Evolutionary conservation across 2,329 filamentous ascomycete species (phyloP), one percentile per base, ranked within the genome.

Genomic region (Diplodia seriata): DNA sequence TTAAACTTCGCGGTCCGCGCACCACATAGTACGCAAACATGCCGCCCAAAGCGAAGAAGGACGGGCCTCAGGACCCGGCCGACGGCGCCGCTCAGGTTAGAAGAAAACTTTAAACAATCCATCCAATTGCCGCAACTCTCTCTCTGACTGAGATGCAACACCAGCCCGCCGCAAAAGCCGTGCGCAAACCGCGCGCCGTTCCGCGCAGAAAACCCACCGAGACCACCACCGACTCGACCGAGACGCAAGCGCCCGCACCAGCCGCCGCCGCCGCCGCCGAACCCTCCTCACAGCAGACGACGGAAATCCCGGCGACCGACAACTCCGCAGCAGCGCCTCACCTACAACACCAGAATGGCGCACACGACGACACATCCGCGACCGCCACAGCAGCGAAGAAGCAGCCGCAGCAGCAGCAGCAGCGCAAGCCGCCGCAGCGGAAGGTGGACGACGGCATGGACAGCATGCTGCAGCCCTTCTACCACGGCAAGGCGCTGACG

Each of bases 391-490:
- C 14, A 15, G 9, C 29, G 31, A 3, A n/a, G 33, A 51, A 38
- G 63, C 33, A 55, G 29, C 43, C 38, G 18, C 56, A 40, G 65
- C 72, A 72, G 54, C 40, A 53, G n/a, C 72, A 73, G 33, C 43
- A 49, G 18, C 56, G 38, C 38, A 56, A 40, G 65, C 72, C 73
- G 54, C 40, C 57, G n/a, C 72, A 73, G 33, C 75, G 74, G 66
- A 40, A 57, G 31, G 73, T 71, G 50, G 80, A 82, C 67, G 81
- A 83, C 70, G 82, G 82, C 23, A 89, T 89, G 74, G 86, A 90
- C 73, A 86, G 87, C 47, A 81, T 91, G 31, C 83, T 91, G 31
- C 84, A 90, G 74, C 89, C 89, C 0, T 91, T 91, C 75, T 91
- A 91, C 78, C 88, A 89, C 74, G 87, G 85, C 69, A 91, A 91